These are phyloP conservation scores for Hura crepitans DNA, from an alignment of 441 rosid species.

Conservation along the genomic window DNA sequence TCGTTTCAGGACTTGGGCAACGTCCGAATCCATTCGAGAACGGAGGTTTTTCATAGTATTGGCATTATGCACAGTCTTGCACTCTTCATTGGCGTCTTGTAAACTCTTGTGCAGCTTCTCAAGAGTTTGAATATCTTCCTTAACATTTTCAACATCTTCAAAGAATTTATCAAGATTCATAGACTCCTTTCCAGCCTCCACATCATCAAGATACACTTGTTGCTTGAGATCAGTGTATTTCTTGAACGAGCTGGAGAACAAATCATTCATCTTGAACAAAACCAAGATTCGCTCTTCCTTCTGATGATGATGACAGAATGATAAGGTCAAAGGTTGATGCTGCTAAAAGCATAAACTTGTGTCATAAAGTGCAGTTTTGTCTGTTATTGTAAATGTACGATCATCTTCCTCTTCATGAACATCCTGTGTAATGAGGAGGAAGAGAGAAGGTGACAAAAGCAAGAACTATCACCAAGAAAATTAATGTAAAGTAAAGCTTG, in stretches of 20 bases:
- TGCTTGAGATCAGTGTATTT: no score
- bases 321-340: background rate
- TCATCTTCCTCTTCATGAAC: conserved; percentile 29
- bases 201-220: conserved; percentile 48
- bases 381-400: no score
- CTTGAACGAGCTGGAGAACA: conserved; percentile 73
- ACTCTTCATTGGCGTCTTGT: conserved; percentile 62
- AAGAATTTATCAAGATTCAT: conserved; percentile 69
- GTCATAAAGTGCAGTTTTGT: no score
- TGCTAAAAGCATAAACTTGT: background rate
- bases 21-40: conserved; percentile 77
- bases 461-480: conserved; percentile 24
- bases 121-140: conserved; percentile 60
- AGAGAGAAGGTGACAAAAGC: conserved; percentile 29
- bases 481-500: conserved; percentile 12
- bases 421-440: conserved; percentile 24
- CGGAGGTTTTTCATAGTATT: conserved; percentile 60
- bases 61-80: conserved; percentile 73
- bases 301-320: background rate
- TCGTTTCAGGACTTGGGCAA: conserved; percentile 55
- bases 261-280: conserved; percentile 57
- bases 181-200: conserved; percentile 24
- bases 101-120: conserved; percentile 53
- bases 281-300: background rate
- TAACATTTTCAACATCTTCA: conserved; percentile 62